Percentiles rank a stretch among this genome's conserved stretches.
Conservation (phyloP, 2,329 filamentous ascomycete species). For the Chaetoscypha palmicola region DNA sequence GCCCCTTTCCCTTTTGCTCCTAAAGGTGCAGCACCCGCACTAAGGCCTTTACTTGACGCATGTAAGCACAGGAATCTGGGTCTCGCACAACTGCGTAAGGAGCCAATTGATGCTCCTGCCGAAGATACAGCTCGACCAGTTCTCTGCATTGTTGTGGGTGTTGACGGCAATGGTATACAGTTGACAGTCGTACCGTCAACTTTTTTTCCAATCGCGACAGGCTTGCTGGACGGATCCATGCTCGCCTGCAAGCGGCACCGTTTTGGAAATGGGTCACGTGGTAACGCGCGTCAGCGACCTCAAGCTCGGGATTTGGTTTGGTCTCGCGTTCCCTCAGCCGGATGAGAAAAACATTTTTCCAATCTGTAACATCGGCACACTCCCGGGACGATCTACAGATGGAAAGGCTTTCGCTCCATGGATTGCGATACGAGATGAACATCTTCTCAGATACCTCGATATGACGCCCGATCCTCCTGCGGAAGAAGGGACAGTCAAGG, state of each 20-base stretch:
- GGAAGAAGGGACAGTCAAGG: conserved; percentile 14
- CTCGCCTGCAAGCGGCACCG: no score
- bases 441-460: conserved; percentile 8
- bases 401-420: background rate
- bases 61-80: conserved; percentile 28
- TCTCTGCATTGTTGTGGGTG: conserved; percentile 27
- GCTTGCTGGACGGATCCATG: no score
- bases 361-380: no score
- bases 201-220: no score
- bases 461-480: conserved; percentile 19
- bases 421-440: background rate
- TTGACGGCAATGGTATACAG: no score
- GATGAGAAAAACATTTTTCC: no score
- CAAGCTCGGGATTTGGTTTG: no score
- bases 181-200: no score
- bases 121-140: conserved; percentile 25
- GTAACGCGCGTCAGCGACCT: no score
- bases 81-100: conserved; percentile 17
- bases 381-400: no score
- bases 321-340: no score
- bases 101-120: conserved; percentile 20
- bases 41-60: conserved; percentile 18
- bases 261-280: no score
- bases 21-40: conserved; percentile 7
- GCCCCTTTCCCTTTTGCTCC: conserved; percentile 15